Percentiles rank a stretch among this genome's conserved stretches.
Evolutionary conservation across 2,329 filamentous ascomycete species (phyloP).

Genomic region (Exophiala viscosa): DNA sequence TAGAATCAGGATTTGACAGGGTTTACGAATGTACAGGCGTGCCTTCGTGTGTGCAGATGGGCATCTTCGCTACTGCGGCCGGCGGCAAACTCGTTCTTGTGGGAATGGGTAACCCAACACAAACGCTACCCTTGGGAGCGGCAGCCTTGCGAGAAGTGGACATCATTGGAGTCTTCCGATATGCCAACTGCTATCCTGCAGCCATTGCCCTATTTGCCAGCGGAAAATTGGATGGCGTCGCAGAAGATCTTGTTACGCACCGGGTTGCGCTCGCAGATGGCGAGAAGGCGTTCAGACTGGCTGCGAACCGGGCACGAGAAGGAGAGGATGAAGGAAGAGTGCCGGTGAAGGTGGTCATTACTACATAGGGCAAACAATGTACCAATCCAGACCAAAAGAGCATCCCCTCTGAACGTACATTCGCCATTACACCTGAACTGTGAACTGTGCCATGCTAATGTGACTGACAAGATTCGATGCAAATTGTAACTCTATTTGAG

Average conservation of each 20-base stretch:
- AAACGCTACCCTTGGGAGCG: conserved; percentile 52
- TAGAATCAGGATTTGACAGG: conserved; percentile 38
- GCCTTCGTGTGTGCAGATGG: conserved; percentile 43
- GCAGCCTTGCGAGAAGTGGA: conserved; percentile 56
- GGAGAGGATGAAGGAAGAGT: conserved; percentile 50
- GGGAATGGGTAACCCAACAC: conserved; percentile 55
- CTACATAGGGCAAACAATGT: conserved; percentile 8
- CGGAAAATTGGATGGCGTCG: conserved; percentile 47
- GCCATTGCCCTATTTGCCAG: conserved; percentile 52
- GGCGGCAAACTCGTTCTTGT: conserved; percentile 54
- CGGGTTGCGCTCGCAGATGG: conserved; percentile 46
- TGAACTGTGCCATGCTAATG: too few species aligned
- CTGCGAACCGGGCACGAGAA: conserved; percentile 47
- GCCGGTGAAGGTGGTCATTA: conserved; percentile 52
- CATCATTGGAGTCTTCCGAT: conserved; percentile 56
- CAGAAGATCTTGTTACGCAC: conserved; percentile 54
- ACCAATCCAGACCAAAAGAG: too few species aligned
- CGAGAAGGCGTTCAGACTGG: conserved; percentile 46
- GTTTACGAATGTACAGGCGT: conserved; percentile 48
- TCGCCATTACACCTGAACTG: too few species aligned
- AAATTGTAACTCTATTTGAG: too few species aligned
- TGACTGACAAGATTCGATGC: too few species aligned
- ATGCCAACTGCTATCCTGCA: conserved; percentile 53
- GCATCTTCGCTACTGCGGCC: conserved; percentile 44
- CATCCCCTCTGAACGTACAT: too few species aligned